Conservation (phyloP, 768 basidiomycete genomes). For the Calocybe gangraenosa region DNA sequence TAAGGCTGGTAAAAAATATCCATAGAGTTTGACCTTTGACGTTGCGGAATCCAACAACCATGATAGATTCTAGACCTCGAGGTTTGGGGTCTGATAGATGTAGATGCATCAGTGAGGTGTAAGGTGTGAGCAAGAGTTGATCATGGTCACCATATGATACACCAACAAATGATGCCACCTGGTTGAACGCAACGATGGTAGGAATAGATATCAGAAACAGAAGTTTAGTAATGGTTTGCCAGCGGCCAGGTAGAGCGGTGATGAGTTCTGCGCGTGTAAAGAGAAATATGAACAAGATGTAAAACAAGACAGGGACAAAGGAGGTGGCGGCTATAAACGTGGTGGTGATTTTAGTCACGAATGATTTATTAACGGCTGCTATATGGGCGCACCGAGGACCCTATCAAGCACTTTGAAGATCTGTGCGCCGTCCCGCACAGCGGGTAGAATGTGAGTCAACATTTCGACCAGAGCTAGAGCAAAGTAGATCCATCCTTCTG, state of each 20-base stretch:
- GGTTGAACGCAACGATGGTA: slow-evolving; percentile 48
- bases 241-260: slow-evolving; percentile 44
- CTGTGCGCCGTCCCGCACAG: slow-evolving; percentile 39
- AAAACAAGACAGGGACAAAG: slow-evolving; percentile 61
- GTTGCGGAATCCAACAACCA: slow-evolving; percentile 39
- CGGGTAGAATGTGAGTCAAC: slow-evolving; percentile 51
- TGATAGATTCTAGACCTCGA: slow-evolving; percentile 4
- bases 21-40: slow-evolving; percentile 35
- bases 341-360: slow-evolving; percentile 1
- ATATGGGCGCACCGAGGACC: slow-evolving; percentile 50
- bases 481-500: slow-evolving; percentile 62
- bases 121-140: too few species aligned
- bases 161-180: slow-evolving; percentile 62
- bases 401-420: slow-evolving; percentile 55
- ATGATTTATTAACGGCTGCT: neutral
- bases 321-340: slow-evolving; percentile 45
- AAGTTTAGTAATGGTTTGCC: slow-evolving; percentile 40
- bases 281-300: slow-evolving; percentile 57
- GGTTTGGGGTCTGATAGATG: slow-evolving; percentile 10
- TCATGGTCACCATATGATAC: slow-evolving; percentile 47
- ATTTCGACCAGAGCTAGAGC: slow-evolving; percentile 56
- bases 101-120: too few species aligned
- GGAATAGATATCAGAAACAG: slow-evolving; percentile 53
- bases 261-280: slow-evolving; percentile 51
- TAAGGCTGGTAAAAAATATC: slow-evolving; percentile 55